Base-by-base conservation (phyloP, 1,284 basidiomycete species). In the Ceratobasidium sp. region DNA sequence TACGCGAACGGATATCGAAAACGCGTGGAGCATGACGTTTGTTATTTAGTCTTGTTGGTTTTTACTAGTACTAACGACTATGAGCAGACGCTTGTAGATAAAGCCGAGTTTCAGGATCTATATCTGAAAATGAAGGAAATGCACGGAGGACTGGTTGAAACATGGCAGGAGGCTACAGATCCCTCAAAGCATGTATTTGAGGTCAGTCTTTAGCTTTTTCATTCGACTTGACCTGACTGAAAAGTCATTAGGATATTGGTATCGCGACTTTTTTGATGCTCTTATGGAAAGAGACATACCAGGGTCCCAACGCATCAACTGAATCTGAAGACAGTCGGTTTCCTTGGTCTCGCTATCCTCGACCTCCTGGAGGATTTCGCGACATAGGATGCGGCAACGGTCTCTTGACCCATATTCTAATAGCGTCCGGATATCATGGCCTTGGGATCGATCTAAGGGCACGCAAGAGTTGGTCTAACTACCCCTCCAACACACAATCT, bases 211-310 rank as follows among this genome's bases (percentile, higher is more conserved):
- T 71, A 38, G 38, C 17, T 46, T n/a, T 28, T 28, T 40, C 15
- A 46, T 38, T 73, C 42, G 62, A 33, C 69, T 73, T 64, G 50
- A 71, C 42, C n/a, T 50, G 23, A 54, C 56, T 57, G n/a, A 68
- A 67, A 92, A 71, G 48, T 46, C 56, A 44, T 44, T 64, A 90
- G 91, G 96, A 98, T 83, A 93, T 97, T 62, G 94, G 94, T 0
- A 96, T 97, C 65, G 96, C 96, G 2, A 96, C 96, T 0, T 99
- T 94, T 84, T 86, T 98, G 59, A 96, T 99, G n/a, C n/a, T n/a
- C n/a, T n/a, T n/a, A n/a, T n/a, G n/a, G n/a, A n/a, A n/a, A n/a
- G n/a, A n/a, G n/a, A n/a, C n/a, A n/a, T n/a, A n/a, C n/a, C n/a
- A n/a, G n/a, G n/a, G n/a, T n/a, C n/a, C n/a, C n/a, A n/a, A n/a